These are phyloP conservation scores for Emergomyces pasteurianus DNA, from an alignment of 2,329 filamentous ascomycete genomes.

Conservation along the genomic window DNA sequence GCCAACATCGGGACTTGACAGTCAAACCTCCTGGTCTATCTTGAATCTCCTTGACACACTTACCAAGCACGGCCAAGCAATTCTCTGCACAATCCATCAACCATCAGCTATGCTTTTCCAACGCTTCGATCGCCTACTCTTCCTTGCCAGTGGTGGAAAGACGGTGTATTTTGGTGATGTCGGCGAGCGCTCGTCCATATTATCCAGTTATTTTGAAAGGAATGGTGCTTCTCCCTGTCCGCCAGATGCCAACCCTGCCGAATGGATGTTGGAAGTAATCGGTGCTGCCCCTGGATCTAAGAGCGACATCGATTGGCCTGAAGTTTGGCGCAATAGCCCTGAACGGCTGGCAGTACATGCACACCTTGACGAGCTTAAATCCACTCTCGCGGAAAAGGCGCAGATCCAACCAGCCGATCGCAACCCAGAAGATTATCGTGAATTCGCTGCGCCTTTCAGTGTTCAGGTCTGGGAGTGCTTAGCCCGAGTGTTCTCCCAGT, in stretches of 20 bases:
- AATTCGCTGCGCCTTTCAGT: constrained; percentile 67
- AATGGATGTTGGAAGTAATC: constrained; percentile 56
- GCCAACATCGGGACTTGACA: constrained; percentile 85
- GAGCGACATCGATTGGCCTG: constrained; percentile 46
- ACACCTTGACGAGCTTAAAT: constrained; percentile 40
- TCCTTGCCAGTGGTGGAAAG: constrained; percentile 52
- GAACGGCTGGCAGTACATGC: constrained; percentile 39
- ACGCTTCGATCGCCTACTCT: constrained; percentile 57
- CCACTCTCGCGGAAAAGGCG: constrained; percentile 23
- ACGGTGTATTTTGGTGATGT: constrained; percentile 60
- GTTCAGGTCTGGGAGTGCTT: constrained; percentile 56
- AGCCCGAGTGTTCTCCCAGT: constrained; percentile 71
- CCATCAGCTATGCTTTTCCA: constrained; percentile 91
- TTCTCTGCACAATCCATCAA: constrained; percentile 96
- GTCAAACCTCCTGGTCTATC: constrained; percentile 88
- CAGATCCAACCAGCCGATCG: constrained; percentile 20
- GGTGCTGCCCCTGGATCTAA: constrained; percentile 51
- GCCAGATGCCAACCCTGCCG: constrained; percentile 57
- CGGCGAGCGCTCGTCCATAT: constrained; percentile 44
- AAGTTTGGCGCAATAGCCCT: constrained; percentile 42
- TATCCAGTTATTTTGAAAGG: constrained; percentile 52
- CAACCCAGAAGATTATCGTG: constrained; percentile 39
- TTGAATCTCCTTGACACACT: constrained; percentile 77
- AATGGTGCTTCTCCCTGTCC: constrained; percentile 51
- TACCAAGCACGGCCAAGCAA: constrained; percentile 79